Percentiles rank a stretch among this genome's conserved stretches.
Conservation (phyloP, 495 filamentous ascomycete genomes). For the Penicillium robsamsonii region DNA sequence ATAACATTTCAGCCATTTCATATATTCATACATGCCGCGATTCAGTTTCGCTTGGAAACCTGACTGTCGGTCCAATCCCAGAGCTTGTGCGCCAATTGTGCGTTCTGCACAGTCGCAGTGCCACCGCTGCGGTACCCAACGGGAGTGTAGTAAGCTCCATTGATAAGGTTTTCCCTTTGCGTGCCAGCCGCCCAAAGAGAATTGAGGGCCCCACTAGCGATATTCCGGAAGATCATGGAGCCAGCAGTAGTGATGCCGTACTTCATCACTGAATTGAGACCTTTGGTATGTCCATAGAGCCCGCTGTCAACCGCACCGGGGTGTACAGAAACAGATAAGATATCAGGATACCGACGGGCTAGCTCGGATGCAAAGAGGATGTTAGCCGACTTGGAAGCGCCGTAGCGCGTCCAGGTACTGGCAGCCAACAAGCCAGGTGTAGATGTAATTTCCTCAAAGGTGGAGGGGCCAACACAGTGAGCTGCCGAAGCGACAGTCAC, state of each 20-base stretch:
- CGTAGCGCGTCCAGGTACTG: conserved; percentile 54
- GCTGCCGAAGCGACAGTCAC: conserved; percentile 30
- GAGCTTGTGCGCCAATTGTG: conserved; percentile 47
- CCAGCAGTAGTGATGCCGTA: conserved; percentile 20
- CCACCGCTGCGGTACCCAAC: conserved; percentile 44
- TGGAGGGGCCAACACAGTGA: conserved; percentile 50
- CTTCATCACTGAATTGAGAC: conserved; percentile 27
- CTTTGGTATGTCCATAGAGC: conserved; percentile 39
- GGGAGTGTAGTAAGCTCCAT: conserved; percentile 58
- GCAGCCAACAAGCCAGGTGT: conserved; percentile 35
- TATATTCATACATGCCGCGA: not conserved
- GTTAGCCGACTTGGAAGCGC: conserved; percentile 67
- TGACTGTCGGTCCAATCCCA: conserved; percentile 66
- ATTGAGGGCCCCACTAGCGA: conserved; percentile 52
- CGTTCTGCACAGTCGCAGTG: conserved; percentile 42
- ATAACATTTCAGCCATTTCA: not conserved
- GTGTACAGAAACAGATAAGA: conserved; percentile 58
- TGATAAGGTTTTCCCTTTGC: conserved; percentile 35
- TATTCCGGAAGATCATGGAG: conserved; percentile 29
- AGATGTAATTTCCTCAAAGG: conserved; percentile 49
- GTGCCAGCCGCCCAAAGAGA: conserved; percentile 58
- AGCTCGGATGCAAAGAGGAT: conserved; percentile 62
- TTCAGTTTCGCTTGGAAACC: conserved; percentile 27
- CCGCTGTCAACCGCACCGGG: conserved; percentile 64
- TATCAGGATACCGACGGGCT: conserved; percentile 53